Base-by-base conservation (phyloP, 2,329 filamentous ascomycete genomes). In the Thielaviopsis populi region DNA sequence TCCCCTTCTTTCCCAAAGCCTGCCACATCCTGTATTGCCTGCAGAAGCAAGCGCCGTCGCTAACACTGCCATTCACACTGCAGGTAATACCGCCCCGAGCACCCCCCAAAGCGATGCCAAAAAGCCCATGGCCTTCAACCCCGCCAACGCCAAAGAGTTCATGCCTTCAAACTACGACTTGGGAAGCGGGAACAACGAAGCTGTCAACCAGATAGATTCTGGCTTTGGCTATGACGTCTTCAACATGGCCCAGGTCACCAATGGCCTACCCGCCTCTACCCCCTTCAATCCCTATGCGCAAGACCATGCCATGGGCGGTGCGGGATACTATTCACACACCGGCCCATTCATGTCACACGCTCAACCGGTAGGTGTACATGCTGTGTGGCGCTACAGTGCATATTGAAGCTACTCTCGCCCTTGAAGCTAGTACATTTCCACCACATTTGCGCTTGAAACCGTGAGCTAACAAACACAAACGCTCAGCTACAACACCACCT, bases 401-500 rank as follows among this genome's bases (percentile, higher is more conserved):
- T n/a, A 4, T 58, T 46, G 33, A 11, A 22, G 11, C 5, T 11
- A 2, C 22, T 24, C 22, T 19, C 2, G 11, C 27, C 17, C 48
- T 59, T 65, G 70, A 71, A 62, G 72, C 64, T 22, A 58, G 7
- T n/a, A 63, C 33, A n/a, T 6, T 6, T 27, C 15, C 50, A n/a
- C 22, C 10, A 15, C 15, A 13, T n/a, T 56, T 56, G 30, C 66
- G 17, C 22, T 37, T 56, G 15, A 30, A n/a, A 33, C 13, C 10
- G 17, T 19, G 15, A 37, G 30, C 53, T 56, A n/a, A 56, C 53
- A 56, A n/a, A n/a, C 1, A 37, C 1, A 1, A 30, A 10, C 30
- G 27, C 27, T 11, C 37, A 87, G 84, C 81, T 91, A 5, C 88
- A 92, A 77, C 95, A 96, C 72, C 94, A 99, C 73, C 80, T 96